A percentile compares a stretch with the other conserved stretches of the same genome.
These are phyloP conservation scores for Cadophora malorum DNA, from an alignment of 2,329 filamentous ascomycete species.

Conservation along the genomic window DNA sequence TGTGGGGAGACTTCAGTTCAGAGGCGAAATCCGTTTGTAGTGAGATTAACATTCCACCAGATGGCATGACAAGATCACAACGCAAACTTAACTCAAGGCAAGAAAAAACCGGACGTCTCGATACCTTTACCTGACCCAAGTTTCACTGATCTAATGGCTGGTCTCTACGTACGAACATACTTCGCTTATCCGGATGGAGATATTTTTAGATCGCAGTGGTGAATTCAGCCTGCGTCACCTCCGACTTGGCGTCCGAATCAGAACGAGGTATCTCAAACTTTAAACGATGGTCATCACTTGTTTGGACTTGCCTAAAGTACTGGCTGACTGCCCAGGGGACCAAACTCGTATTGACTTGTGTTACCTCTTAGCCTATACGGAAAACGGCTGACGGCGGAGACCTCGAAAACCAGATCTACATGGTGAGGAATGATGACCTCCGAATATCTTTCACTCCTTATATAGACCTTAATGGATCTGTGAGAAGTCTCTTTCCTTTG, in stretches of 20 bases:
- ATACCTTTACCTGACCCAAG: too few relatives aligned
- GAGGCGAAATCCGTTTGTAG: too few relatives aligned
- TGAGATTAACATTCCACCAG: too few relatives aligned
- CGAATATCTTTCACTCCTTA: neutral
- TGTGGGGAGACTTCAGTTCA: too few relatives aligned
- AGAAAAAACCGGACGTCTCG: too few relatives aligned
- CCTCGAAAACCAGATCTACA: neutral
- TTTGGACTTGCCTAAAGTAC: slow-evolving; percentile 4
- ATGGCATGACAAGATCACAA: too few relatives aligned
- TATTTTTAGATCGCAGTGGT: slow-evolving; percentile 4
- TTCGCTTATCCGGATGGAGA: neutral
- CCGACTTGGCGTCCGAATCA: slow-evolving; percentile 8
- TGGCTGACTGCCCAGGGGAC: neutral
- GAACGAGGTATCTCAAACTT: neutral
- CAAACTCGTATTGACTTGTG: neutral
- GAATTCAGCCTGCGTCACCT: slow-evolving; percentile 1
- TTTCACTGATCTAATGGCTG: neutral
- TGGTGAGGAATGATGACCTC: neutral
- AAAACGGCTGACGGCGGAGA: neutral
- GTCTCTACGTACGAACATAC: neutral
- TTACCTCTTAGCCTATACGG: slow-evolving; percentile 6
- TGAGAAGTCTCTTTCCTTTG: neutral
- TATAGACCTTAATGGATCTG: neutral
- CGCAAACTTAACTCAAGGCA: too few relatives aligned
- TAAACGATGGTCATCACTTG: neutral